Base-by-base conservation (phyloP, 148 eudicot genomes). In the Camellia japonica region DNA sequence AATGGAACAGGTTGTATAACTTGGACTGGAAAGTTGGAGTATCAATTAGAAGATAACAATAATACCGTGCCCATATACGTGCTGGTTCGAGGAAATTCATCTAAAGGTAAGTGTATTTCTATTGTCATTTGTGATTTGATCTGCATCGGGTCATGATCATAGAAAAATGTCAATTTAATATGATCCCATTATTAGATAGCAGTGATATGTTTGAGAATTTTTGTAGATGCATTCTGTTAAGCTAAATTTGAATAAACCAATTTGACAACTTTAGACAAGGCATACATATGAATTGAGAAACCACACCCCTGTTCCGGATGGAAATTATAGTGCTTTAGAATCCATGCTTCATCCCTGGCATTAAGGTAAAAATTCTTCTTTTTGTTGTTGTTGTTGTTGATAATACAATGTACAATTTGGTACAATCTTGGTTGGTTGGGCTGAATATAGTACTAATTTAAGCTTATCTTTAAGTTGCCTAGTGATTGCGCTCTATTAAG, bases 31-130 rank as follows among this genome's bases (percentile, higher is more conserved):
- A 81, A 69, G 42, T 55, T 61, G 75, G 56, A 81, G 61, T 77
- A 81, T 52, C 43, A 0, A 61, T 64, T 23, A 23, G 30, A 49
- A 1, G 64, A 70, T 46, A 38, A 52, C 67, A 18, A n/a, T 9
- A 3, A 70, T 38, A 1, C 1, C 2, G 0, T 0, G 6, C 46
- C 18, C 3, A 18, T 10, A 30, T 47, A 75, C n/a, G 83, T 81
- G 18, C 20, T 80, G 58, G 70, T 69, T 68, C 75, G 42, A 8
- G 41, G 58, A 55, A 14, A 46, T 54, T 46, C 79, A 43, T 7
- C 83, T 7, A 67, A 81, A 76, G 75, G 80, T 76, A 20, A 76
- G 52, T 75, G 1, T 9, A 63, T 13, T 42, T 75, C 46, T 63
- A 13, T 69, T 61, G 49, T n/a, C 49, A 7, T n/a, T 58, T 60